These are phyloP conservation scores for Heliosperma pusillum DNA, from an alignment of 148 eudicot genomes.

Conservation along the genomic window DNA sequence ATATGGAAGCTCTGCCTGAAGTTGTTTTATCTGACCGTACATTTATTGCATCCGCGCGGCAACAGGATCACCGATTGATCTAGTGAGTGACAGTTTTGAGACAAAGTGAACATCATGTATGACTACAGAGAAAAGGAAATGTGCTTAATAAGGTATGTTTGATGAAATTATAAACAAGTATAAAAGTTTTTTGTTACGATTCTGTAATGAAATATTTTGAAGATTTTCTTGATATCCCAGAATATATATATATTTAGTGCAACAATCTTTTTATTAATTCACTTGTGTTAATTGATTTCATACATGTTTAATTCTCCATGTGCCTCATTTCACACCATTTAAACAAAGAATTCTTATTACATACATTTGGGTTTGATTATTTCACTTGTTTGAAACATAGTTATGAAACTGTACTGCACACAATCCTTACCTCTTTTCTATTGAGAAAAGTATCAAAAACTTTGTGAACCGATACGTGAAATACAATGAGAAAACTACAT, in stretches of 20 bases:
- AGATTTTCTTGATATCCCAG: constrained; percentile 10
- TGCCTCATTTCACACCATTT: neutral
- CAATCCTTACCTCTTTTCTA: neutral
- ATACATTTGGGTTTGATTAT: neutral
- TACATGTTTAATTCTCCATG: neutral
- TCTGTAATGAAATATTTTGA: constrained; percentile 1
- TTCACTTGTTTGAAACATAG: too few relatives aligned
- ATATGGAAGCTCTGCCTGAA: constrained; percentile 77
- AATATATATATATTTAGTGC: constrained; percentile 4
- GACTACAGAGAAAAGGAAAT: too few relatives aligned
- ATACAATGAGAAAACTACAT: neutral
- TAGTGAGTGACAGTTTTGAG: constrained; percentile 28
- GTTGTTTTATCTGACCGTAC: constrained; percentile 85
- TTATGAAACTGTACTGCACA: neutral
- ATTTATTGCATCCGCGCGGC: constrained; percentile 85
- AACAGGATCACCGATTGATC: constrained; percentile 96
- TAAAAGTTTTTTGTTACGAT: constrained; percentile 11
- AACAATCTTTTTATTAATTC: neutral
- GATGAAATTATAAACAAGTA: constrained; percentile 10
- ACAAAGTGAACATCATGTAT: constrained; percentile 6
- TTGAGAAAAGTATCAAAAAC: neutral
- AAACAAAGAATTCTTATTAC: neutral
- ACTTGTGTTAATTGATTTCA: constrained; percentile 4
- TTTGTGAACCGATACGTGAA: neutral
- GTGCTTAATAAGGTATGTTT: constrained; percentile 8